phyloP scores from a whole-genome alignment of 2,329 filamentous ascomycete species.

The Colletotrichum lini region DNA sequence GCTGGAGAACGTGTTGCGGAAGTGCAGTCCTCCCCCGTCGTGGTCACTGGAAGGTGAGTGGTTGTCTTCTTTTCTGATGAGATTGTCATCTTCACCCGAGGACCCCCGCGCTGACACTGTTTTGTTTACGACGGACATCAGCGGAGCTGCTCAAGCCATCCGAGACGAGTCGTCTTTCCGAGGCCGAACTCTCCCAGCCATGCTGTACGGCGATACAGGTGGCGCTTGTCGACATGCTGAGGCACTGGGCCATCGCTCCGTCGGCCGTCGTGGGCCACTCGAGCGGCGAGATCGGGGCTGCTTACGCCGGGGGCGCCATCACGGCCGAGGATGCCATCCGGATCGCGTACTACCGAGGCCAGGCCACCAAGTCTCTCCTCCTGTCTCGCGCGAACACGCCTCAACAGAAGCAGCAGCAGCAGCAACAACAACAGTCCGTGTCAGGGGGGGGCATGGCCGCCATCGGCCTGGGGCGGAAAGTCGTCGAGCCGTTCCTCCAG shows the following conservation, averaged over 20 bases:
- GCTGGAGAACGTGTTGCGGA: no score
- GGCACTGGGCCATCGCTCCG: slow-evolving; percentile 48
- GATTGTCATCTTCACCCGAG: no score
- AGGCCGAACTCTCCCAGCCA: slow-evolving; percentile 59
- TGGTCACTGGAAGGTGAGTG: no score
- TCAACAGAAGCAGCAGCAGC: no score
- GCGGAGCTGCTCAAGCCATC: no score
- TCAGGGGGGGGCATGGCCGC: slow-evolving; percentile 54
- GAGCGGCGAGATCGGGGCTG: slow-evolving; percentile 58
- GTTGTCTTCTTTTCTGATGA: no score
- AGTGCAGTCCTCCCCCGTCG: no score
- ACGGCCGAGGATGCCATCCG: slow-evolving; percentile 50
- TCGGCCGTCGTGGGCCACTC: slow-evolving; percentile 56
- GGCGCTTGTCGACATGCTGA: slow-evolving; percentile 55
- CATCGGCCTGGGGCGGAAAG: slow-evolving; percentile 46
- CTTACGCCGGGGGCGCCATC: slow-evolving; percentile 52
- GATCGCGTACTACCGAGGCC: slow-evolving; percentile 55
- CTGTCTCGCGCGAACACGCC: no score
- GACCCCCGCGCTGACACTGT: no score
- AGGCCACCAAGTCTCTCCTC: no score
- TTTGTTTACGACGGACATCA: no score
- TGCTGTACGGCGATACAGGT: slow-evolving; percentile 69
- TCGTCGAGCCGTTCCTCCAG: slow-evolving; percentile 8
- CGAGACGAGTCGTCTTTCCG: no score
- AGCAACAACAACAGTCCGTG: slow-evolving; percentile 28